These are phyloP conservation scores for Aquilaria agallochum DNA, from an alignment of 441 rosid species.

Conservation along the genomic window DNA sequence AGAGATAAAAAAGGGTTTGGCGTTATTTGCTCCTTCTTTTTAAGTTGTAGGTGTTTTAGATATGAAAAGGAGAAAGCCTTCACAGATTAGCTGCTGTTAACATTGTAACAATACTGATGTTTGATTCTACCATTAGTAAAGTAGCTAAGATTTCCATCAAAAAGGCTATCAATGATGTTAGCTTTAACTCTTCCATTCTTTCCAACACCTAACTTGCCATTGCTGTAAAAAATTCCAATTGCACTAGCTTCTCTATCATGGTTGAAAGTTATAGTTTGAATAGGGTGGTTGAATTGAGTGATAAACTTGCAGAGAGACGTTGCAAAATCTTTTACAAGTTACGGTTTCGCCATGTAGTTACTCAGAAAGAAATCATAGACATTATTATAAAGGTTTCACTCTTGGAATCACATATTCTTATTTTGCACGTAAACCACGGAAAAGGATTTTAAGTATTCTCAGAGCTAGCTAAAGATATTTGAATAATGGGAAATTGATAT, in stretches of 20 bases:
- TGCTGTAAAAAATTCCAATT: conserved; percentile 40
- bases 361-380: conserved; percentile 28
- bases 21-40: too few relatives aligned
- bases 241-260: conserved; percentile 69
- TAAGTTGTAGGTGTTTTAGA: too few relatives aligned
- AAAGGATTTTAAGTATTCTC: conserved; percentile 57
- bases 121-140: conserved; percentile 72
- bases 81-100: conserved; percentile 47
- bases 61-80: too few relatives aligned
- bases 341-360: conserved; percentile 40
- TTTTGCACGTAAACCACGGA: conserved; percentile 70
- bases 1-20: too few relatives aligned
- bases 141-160: conserved; percentile 72
- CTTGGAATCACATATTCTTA: conserved; percentile 66
- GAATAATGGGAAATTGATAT: conserved; percentile 61
- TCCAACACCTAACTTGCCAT: conserved; percentile 46
- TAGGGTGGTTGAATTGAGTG: conserved; percentile 53
- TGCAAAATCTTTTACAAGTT: conserved; percentile 52
- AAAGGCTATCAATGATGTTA: conserved; percentile 66
- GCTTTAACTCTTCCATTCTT: conserved; percentile 47
- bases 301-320: conserved; percentile 51
- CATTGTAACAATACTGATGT: conserved; percentile 62
- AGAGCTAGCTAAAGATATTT: conserved; percentile 45
- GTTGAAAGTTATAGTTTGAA: conserved; percentile 70
- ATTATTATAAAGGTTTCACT: conserved; percentile 46